Conservation (phyloP, 495 filamentous ascomycete species). For the Penicillium bialowiezense region DNA sequence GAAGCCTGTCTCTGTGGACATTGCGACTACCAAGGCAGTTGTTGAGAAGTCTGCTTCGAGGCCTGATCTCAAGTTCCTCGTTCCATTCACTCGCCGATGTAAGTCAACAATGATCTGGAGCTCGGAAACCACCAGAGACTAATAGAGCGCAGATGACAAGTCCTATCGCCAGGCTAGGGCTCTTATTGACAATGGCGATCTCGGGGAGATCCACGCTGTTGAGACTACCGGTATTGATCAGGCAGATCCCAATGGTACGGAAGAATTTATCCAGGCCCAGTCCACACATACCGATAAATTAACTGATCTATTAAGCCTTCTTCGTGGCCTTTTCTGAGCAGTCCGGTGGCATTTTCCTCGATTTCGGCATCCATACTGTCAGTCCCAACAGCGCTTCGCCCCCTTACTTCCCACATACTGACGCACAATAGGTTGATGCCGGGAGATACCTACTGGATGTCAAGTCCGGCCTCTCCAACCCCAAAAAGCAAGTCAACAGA, state of each 20-base stretch:
- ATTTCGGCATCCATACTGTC: conserved; percentile 17
- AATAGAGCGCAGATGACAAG: conserved; percentile 11
- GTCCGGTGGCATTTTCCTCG: conserved; percentile 17
- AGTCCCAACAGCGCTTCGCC: neutral
- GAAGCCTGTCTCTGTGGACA: conserved; percentile 24
- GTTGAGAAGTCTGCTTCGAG: conserved; percentile 58
- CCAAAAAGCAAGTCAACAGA: conserved; percentile 19
- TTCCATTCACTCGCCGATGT: conserved; percentile 19
- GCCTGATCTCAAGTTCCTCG: conserved; percentile 56
- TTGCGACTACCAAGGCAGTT: conserved; percentile 39
- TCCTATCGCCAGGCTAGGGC: conserved; percentile 14
- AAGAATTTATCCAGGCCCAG: neutral
- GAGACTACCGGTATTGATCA: conserved; percentile 17
- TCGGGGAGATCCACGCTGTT: conserved; percentile 16
- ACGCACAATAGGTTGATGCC: conserved; percentile 12
- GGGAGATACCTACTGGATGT: conserved; percentile 18
- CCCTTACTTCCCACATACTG: neutral
- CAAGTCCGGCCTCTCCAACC: conserved; percentile 12
- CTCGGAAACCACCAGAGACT: neutral
- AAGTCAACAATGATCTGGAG: neutral
- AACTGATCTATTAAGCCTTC: conserved; percentile 7
- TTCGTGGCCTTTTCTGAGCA: conserved; percentile 16
- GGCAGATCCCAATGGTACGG: conserved; percentile 15
- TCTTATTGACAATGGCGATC: conserved; percentile 11
- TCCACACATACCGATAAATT: neutral